Percentiles rank a stretch among this genome's conserved stretches.
phyloP scores from a whole-genome alignment of 1,139 yeast species.

The Spathaspora sp. region DNA sequence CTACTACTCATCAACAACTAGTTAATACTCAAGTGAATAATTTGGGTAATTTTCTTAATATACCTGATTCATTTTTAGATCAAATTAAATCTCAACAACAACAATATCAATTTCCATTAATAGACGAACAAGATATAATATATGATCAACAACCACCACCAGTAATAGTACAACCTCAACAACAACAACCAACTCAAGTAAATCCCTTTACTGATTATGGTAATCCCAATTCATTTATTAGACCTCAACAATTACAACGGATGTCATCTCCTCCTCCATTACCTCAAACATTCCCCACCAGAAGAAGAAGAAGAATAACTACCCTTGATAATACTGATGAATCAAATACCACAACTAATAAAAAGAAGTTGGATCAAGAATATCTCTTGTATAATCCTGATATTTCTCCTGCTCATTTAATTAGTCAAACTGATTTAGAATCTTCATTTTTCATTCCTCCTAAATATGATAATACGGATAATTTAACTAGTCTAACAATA shows the following conservation, averaged over 20 bases:
- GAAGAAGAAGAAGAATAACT: constrained; percentile 36
- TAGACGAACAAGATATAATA: constrained; percentile 4
- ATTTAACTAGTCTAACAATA: background rate
- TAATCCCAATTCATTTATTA: constrained; percentile 36
- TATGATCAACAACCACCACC: background rate
- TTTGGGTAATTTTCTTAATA: constrained; percentile 29
- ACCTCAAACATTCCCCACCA: constrained; percentile 19
- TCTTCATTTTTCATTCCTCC: constrained; percentile 31
- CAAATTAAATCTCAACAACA: constrained; percentile 13
- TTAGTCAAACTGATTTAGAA: constrained; percentile 24
- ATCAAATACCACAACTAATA: constrained; percentile 16
- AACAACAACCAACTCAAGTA: constrained; percentile 6
- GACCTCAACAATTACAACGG: constrained; percentile 15
- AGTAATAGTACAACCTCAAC: constrained; percentile 7
- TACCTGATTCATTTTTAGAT: constrained; percentile 34
- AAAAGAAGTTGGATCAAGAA: constrained; percentile 32
- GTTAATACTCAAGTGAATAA: constrained; percentile 8
- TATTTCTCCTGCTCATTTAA: constrained; percentile 44
- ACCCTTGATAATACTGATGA: constrained; percentile 25
- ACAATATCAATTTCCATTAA: constrained; percentile 7
- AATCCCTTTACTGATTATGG: constrained; percentile 41
- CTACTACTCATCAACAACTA: constrained; percentile 15
- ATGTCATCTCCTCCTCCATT: constrained; percentile 10
- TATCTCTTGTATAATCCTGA: constrained; percentile 42
- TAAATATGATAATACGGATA: constrained; percentile 11